Evolutionary conservation across 331 rosid genomes (phyloP), one percentile per base, ranked within the genome.

Genomic region (Erythrophleum ivorense): DNA sequence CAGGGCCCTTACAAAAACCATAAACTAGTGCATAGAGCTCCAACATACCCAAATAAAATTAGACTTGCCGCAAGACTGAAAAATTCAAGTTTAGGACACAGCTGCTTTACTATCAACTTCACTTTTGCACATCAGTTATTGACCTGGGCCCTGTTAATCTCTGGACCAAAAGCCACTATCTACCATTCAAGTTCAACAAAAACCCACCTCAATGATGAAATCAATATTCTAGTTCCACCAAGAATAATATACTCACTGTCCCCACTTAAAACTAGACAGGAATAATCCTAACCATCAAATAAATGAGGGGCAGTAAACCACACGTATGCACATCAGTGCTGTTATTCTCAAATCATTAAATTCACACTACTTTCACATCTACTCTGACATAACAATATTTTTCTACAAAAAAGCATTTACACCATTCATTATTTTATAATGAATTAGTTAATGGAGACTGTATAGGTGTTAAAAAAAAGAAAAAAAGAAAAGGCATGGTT

Each of bases 31-130:
- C 15, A 6, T 9, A 3, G 12, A 68, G 54, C 41, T 8, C 29
- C 48, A 36, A 11, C 12, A 36, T 40, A 57, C 24, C 54, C 67
- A 75, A 75, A 36, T 4, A 36, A 36, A 21, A 55, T 38, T 38
- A 48, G 15, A 9, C 2, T 33, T 18, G 40, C 19, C 34, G 15
- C 48, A 70, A 6, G 53, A 54, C 58, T 53, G 57, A 29, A 71
- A 36, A 71, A 29, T 6, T 55, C 82, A 68, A 78, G n/a, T 62
- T 21, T 24, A 67, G 49, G 55, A n/a, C 43, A 52, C 43, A 7
- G 33, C 52, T 34, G 31, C 8, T 14, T 21, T 19, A 16, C 21
- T 10, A 24, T 68, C 52, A 50, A 24, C 60, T 70, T 77, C 60
- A 18, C 48, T 46, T 62, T 19, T 13, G 6, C 1, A 41, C 55